These are phyloP conservation scores for Pezicula carpinea DNA, from an alignment of 2,329 filamentous ascomycete species.

Conservation along the genomic window DNA sequence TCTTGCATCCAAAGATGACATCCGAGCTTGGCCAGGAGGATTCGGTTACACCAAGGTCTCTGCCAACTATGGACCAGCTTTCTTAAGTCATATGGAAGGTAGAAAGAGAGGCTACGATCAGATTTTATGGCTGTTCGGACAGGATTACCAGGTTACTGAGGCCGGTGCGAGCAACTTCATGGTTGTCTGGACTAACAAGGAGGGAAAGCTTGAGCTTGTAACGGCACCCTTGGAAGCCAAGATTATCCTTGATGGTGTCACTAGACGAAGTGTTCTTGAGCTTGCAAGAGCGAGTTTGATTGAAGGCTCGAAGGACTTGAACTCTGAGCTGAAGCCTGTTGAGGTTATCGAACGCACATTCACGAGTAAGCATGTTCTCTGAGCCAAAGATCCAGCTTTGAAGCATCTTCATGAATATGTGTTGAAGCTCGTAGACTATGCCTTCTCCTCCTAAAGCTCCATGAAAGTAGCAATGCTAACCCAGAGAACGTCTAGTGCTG, in stretches of 20 bases:
- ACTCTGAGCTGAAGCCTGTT: slow-evolving; percentile 36
- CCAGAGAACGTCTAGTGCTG: slow-evolving; percentile 40
- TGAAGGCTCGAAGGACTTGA: slow-evolving; percentile 24
- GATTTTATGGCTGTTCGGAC: slow-evolving; percentile 85
- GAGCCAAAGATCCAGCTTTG: too few species aligned
- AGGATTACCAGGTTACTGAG: slow-evolving; percentile 70
- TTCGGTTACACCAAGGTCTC: slow-evolving; percentile 91
- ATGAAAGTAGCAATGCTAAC: too few species aligned
- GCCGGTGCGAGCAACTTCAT: slow-evolving; percentile 93
- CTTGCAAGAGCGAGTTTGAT: slow-evolving; percentile 61
- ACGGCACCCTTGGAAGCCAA: slow-evolving; percentile 80
- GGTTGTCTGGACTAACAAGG: slow-evolving; percentile 66
- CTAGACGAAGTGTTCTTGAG: slow-evolving; percentile 71
- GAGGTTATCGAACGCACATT: slow-evolving; percentile 79
- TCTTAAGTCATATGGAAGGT: slow-evolving; percentile 73
- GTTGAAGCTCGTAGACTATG: too few species aligned
- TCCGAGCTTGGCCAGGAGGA: slow-evolving; percentile 86
- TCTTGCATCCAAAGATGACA: slow-evolving; percentile 75
- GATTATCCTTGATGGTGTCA: slow-evolving; percentile 83
- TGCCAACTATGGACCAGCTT: slow-evolving; percentile 83
- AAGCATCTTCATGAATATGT: too few species aligned
- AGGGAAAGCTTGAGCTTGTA: slow-evolving; percentile 64
- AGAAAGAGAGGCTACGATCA: slow-evolving; percentile 72
- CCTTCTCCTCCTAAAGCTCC: too few species aligned
- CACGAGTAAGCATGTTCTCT: slow-evolving; percentile 41